Evolutionary conservation across 2,329 filamentous ascomycete genomes (phyloP).

Genomic region (Alternaria novae-zelandiae): DNA sequence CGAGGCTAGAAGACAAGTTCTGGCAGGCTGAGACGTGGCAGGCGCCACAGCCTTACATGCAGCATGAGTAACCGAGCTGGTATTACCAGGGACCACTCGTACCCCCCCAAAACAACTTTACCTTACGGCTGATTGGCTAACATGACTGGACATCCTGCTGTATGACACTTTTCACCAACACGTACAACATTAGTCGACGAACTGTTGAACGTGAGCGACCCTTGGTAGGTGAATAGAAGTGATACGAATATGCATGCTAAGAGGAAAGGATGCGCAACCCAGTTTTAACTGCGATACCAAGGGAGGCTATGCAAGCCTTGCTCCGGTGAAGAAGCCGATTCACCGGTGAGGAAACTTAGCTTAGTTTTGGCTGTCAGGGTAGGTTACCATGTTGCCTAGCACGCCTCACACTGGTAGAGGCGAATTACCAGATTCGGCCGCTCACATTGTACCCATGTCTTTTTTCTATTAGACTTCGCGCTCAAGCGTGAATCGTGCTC

Average conservation of each 20-base stretch:
- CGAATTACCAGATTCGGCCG: neutral
- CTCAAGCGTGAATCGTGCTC: no score
- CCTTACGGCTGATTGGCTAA: no score
- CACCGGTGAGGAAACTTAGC: neutral
- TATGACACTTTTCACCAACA: no score
- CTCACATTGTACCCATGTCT: neutral
- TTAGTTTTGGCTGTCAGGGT: no score
- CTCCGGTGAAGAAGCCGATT: neutral
- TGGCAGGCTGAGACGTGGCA: no score
- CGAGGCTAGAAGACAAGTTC: neutral
- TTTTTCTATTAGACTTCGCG: no score
- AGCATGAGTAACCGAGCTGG: neutral
- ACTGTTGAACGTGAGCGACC: neutral
- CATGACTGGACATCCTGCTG: no score
- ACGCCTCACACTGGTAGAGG: neutral
- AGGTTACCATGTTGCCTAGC: neutral
- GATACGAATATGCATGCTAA: neutral
- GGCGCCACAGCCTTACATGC: no score
- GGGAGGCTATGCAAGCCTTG: neutral
- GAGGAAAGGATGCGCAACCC: neutral
- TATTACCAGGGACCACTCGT: no score
- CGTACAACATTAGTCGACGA: no score
- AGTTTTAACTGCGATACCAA: neutral
- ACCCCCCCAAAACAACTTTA: no score
- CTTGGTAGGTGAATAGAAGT: neutral